Percentiles rank a stretch among this genome's conserved stretches.
Evolutionary conservation across 2,329 filamentous ascomycete genomes (phyloP).

Genomic region (Shiraia bambusicola): DNA sequence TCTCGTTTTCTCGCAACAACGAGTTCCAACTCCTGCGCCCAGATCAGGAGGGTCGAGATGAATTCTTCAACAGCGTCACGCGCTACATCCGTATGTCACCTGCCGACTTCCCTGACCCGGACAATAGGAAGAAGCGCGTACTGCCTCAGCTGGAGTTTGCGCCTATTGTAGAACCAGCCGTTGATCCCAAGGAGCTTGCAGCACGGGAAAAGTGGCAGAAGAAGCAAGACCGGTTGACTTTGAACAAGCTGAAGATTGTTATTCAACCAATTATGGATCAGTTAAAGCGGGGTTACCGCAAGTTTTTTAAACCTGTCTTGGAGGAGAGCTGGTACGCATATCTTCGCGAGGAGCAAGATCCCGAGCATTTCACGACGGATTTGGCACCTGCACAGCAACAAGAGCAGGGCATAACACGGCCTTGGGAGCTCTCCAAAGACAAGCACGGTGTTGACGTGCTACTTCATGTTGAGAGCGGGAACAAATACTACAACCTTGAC

Average conservation of each 20-base stretch:
- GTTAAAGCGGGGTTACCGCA: slow-evolving; percentile 85
- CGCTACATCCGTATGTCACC: slow-evolving; percentile 78
- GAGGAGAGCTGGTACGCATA: slow-evolving; percentile 74
- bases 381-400: slow-evolving; percentile 57
- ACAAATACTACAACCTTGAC: slow-evolving; percentile 94
- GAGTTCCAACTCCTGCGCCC: slow-evolving; percentile 70
- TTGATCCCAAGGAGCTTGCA: slow-evolving; percentile 63
- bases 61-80: slow-evolving; percentile 77
- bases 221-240: slow-evolving; percentile 76
- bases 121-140: slow-evolving; percentile 81
- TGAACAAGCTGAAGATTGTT: slow-evolving; percentile 84
- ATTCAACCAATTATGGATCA: slow-evolving; percentile 97
- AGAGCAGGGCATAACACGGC: slow-evolving; percentile 61
- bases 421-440: slow-evolving; percentile 79
- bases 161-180: slow-evolving; percentile 57
- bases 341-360: slow-evolving; percentile 80
- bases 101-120: slow-evolving; percentile 81
- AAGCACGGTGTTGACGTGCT: slow-evolving; percentile 76
- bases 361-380: slow-evolving; percentile 63
- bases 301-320: slow-evolving; percentile 77
- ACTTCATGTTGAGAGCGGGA: slow-evolving; percentile 71
- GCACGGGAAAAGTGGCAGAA: slow-evolving; percentile 79
- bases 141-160: slow-evolving; percentile 75
- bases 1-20: slow-evolving; percentile 82
- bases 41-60: slow-evolving; percentile 64